Evolutionary conservation across 306 rosid genomes (phyloP), one percentile per base, ranked within the genome.

Genomic region (Cucurbita moschata): DNA sequence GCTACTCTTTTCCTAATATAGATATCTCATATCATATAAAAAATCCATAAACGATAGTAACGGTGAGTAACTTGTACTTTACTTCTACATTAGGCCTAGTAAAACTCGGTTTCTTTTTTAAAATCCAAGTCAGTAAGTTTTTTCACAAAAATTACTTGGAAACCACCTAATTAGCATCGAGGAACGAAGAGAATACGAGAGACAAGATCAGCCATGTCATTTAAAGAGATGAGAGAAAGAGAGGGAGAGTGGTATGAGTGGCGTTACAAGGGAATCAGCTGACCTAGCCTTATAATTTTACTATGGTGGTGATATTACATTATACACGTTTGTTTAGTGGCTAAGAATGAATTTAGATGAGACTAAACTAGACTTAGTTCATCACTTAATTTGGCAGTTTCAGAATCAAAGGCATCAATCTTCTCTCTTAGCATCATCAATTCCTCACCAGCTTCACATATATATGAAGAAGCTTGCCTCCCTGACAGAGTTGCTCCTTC

Each of bases 401-500:
- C 76, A 30, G 83, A 84, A 63, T 79, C 86, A 18, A 64, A 19
- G 71, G 78, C 46, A 7, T 79, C 81, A 55, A 94, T 81, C 82
- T 86, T 82, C 79, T 94, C 89, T 75, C 87, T 88, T 83, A 94
- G 75, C 26, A 78, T 86, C 75, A 86, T 84, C 82, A 94, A 78
- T 38, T 82, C 88, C 82, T 94, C 99, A 61, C 97, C 99, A 0
- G 91, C 95, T 73, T 89, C 80, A 50, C 97, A 94, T 77, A 94
- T 86, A 76, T 80, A 94, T 3, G 99, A 88, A 13, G 96, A 87
- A 46, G 99, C 85, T 85, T 88, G 97, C 77, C 99, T 86, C 16
- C 99, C 97, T 0, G 99, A 91, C 79, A 94, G 82, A 40, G 99
- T 94, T 83, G 99, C 99, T 21, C 99, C 99, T 87, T 94, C 97